Percentiles rank a stretch among this genome's conserved stretches.
These are phyloP conservation scores for Cladosporium velox DNA, from an alignment of 2,329 filamentous ascomycete genomes.

Conservation along the genomic window DNA sequence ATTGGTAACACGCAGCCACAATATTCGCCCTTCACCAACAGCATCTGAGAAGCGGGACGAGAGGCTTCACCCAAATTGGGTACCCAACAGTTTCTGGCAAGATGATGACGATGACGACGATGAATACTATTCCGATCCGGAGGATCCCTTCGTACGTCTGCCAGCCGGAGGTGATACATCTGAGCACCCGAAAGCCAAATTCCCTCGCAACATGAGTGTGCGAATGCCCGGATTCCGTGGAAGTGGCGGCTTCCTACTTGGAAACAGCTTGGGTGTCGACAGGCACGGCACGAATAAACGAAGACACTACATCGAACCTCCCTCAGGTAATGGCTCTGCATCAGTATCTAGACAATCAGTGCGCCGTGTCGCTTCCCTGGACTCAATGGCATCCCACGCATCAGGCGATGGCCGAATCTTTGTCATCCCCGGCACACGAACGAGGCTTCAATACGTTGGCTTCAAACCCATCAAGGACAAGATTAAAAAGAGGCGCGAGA, in stretches of 20 bases:
- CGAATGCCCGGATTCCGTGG: conserved; percentile 44
- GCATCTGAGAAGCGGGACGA: conserved; percentile 38
- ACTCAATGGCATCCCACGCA: conserved; percentile 10
- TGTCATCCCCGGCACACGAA: conserved; percentile 32
- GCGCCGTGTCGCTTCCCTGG: conserved; percentile 4
- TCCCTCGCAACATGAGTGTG: conserved; percentile 37
- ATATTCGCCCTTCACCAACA: conserved; percentile 24
- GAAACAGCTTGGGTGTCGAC: conserved; percentile 59
- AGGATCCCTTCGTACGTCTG: conserved; percentile 35
- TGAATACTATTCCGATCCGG: conserved; percentile 27
- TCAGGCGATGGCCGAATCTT: conserved; percentile 21
- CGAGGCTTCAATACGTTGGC: conserved; percentile 55
- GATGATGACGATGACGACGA: conserved; percentile 52
- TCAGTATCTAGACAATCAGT: neutral
- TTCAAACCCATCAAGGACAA: conserved; percentile 52
- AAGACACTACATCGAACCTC: conserved; percentile 42
- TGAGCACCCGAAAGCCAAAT: conserved; percentile 29
- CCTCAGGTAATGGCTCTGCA: neutral
- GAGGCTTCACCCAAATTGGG: conserved; percentile 63
- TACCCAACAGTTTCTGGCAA: conserved; percentile 65
- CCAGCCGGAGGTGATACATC: conserved; percentile 51
- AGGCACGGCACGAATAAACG: conserved; percentile 47
- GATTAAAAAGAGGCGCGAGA: conserved; percentile 46
- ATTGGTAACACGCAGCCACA: conserved; percentile 9
- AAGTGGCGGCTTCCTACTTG: conserved; percentile 51